Conservation (phyloP, 139 green algal species). For the Asterochloris erici region DNA sequence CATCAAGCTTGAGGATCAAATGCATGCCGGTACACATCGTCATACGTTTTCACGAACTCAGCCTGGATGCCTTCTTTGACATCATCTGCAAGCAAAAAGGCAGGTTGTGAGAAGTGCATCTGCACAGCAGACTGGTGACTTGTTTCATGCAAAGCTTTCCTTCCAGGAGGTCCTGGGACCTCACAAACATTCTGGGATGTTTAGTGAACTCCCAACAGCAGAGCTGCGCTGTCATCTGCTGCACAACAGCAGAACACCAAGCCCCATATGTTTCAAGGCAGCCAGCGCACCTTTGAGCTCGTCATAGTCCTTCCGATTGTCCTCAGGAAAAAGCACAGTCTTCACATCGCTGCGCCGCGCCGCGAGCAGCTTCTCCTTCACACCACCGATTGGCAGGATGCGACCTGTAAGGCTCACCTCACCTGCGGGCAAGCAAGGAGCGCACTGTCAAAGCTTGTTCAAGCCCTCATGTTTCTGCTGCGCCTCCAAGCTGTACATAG, state of each 20-base stretch:
- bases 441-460: too few relatives aligned
- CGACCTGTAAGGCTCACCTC: conserved; percentile 94
- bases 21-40: conserved; percentile 83
- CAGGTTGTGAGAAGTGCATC: not conserved
- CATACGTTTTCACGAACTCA: conserved; percentile 84
- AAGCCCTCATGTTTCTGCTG: too few relatives aligned
- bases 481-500: too few relatives aligned
- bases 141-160: not conserved
- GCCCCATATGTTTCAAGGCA: not conserved
- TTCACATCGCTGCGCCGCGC: conserved; percentile 68
- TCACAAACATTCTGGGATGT: not conserved
- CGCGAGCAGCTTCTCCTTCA: conserved; percentile 94
- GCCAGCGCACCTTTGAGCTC: conserved; percentile 65
- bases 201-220: not conserved
- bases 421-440: conserved; percentile 32
- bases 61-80: conserved; percentile 76
- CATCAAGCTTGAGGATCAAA: conserved; percentile 33
- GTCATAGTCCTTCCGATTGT: conserved; percentile 88
- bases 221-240: not conserved
- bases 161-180: not conserved
- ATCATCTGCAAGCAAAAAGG: conserved; percentile 43
- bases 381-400: conserved; percentile 88
- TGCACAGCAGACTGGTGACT: not conserved
- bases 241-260: conserved; percentile 4
- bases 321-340: conserved; percentile 79